Evolutionary conservation across 345 rosid species (phyloP), one percentile per base, ranked within the genome.

Genomic region (Conringia planisiliqua): DNA sequence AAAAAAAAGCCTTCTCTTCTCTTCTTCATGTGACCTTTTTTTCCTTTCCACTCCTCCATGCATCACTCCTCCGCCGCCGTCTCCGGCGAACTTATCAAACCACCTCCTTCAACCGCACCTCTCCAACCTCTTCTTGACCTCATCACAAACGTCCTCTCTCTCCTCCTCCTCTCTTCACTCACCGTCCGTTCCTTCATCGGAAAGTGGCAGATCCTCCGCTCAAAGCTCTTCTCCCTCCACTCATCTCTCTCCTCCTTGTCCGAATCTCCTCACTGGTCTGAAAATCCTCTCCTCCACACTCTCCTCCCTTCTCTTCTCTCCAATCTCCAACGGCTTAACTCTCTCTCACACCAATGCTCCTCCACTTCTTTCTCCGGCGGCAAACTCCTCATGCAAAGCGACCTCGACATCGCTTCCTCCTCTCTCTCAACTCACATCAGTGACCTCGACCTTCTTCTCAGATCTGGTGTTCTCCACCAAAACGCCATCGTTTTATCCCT

Each of bases 341-440:
- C 93, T 5, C 95, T 91, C 83, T 85, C 84, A 35, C 77, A 78
- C 71, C 90, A 87, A 77, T 84, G 87, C 70, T 47, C 82, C 14
- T 77, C 75, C 76, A 58, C 74, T 36, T 73, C 89, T 50, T 82
- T 88, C 83, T 65, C 82, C 65, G 90, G 90, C 68, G 93, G 93
- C 26, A 91, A 91, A 83, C 93, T 91, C 32, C 80, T 79, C 40
- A 86, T 89, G 84, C 97, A 91, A 81, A 89, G 95, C 81, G 97
- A 91, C 83, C 95, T 91, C 68, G 95, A 91, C 68, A 89, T 89
- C n/a, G 84, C 89, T 62, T 82, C 91, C 17, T 62, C 90, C 14
- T 73, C 91, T 3, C 88, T 91, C 44, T 81, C 91, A 2, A 79
- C 48, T 52, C 90, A 85, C 70, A 83, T 87, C 56, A 84, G 79